A percentile compares a stretch with the other conserved stretches of the same genome.
phyloP scores from a whole-genome alignment of 2,329 filamentous ascomycete species.

The Lachnellula hyalina region DNA sequence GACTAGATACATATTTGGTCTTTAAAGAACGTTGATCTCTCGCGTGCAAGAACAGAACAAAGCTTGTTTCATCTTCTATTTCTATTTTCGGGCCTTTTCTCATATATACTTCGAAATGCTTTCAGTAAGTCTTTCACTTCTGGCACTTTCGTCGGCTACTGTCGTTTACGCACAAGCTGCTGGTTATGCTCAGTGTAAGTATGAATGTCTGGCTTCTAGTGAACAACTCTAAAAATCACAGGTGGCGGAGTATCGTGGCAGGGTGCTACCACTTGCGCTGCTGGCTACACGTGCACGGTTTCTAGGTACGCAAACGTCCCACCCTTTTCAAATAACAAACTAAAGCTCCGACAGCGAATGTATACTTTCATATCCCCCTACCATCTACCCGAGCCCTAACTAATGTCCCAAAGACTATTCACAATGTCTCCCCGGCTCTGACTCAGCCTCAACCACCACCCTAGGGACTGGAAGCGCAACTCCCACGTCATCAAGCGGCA shows the following conservation, averaged over 20 bases:
- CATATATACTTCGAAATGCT: constrained; percentile 2
- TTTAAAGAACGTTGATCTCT: not conserved
- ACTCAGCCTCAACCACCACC: constrained; percentile 14
- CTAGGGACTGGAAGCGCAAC: constrained; percentile 1
- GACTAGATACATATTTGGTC: not conserved
- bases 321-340: not conserved
- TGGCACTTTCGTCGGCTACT: constrained; percentile 2
- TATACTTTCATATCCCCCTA: not conserved
- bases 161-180: constrained; percentile 17
- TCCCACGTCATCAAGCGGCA: constrained; percentile 8
- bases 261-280: constrained; percentile 24
- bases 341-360: constrained; percentile 7
- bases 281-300: constrained; percentile 22
- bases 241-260: constrained; percentile 24
- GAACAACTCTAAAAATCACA: constrained; percentile 2
- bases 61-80: constrained; percentile 2
- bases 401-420: constrained; percentile 26
- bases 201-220: not conserved
- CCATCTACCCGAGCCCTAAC: not conserved
- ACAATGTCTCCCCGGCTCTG: constrained; percentile 37
- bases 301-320: constrained; percentile 23
- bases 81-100: not conserved
- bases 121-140: not conserved
- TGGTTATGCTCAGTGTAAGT: constrained; percentile 24
- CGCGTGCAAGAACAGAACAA: not conserved